Base-by-base conservation (phyloP, 345 rosid species). In the Hypericum perforatum region DNA sequence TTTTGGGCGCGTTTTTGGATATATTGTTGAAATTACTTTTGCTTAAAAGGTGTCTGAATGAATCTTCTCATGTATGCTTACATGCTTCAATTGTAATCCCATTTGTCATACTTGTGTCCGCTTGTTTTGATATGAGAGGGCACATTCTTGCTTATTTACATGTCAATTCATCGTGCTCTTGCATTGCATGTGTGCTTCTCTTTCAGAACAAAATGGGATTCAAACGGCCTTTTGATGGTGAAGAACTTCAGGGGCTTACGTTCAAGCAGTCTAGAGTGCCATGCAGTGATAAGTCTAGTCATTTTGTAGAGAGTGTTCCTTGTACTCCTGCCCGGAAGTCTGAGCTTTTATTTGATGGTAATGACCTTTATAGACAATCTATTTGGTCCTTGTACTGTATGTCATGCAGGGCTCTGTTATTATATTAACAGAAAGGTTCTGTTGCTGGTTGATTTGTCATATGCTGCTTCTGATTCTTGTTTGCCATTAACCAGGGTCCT, bases 401-500 rank as follows among this genome's bases (percentile, higher is more conserved):
- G 32, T 22, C 32, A 22, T 22, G 32, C 32, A 22, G 32, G 32
- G 32, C 4, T 22, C 32, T 22, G 32, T 22, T 22, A n/a, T n/a
- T n/a, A n/a, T n/a, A n/a, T n/a, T n/a, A n/a, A n/a, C n/a, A n/a
- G n/a, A n/a, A n/a, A n/a, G n/a, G 32, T 22, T 22, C 32, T 22
- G 32, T 22, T 22, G 32, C 2, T 22, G 32, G 32, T 22, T 46
- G 32, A 46, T 13, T 46, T 46, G 50, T 2, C 15, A 8, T 46
- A 13, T 46, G 7, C 50, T 13, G 15, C 10, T 32, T 13, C 6
- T 46, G 12, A 46, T 5, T 13, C 22, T 13, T 7, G 22, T 9
- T 46, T 13, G 10, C 22, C 50, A 16, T 46, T 46, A 32, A 13
- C 5, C 50, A 70, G 74, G 52, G 64, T 70, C 64, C 51, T 40